phyloP scores from a whole-genome alignment of 2,329 filamentous ascomycete genomes.

The Coniochaeta sp. region DNA sequence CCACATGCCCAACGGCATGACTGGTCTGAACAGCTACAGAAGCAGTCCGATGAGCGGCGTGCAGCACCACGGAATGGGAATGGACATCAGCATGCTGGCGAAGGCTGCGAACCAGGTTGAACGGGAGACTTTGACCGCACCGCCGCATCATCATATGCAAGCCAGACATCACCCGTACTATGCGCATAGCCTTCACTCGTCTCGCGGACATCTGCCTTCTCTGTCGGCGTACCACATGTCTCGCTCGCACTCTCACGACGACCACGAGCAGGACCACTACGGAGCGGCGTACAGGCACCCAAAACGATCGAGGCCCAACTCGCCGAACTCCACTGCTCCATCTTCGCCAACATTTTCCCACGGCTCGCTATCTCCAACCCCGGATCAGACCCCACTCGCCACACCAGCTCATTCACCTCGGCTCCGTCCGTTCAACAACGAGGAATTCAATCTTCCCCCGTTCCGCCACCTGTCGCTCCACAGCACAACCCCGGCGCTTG shows the following conservation, averaged over 20 bases:
- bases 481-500: conserved; percentile 46
- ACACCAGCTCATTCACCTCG: conserved; percentile 94
- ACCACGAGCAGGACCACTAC: conserved; percentile 68
- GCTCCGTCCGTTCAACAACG: conserved; percentile 66
- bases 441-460: conserved; percentile 74
- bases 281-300: conserved; percentile 58
- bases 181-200: conserved; percentile 36
- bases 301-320: conserved; percentile 88
- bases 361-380: conserved; percentile 89
- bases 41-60: conserved; percentile 31
- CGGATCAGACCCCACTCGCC: conserved; percentile 96
- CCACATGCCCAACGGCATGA: conserved; percentile 37
- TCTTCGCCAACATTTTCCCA: conserved; percentile 96
- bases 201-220: conserved; percentile 61
- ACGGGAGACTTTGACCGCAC: conserved; percentile 41
- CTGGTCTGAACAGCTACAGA: conserved; percentile 40
- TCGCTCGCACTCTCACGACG: conserved; percentile 75
- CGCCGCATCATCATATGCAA: conserved; percentile 32
- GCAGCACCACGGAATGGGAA: conserved; percentile 23
- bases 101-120: conserved; percentile 56
- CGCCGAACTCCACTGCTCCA: conserved; percentile 89
- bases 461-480: conserved; percentile 60
- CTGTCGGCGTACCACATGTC: conserved; percentile 93
- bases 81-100: conserved; percentile 53
- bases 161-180: conserved; percentile 49